These are phyloP conservation scores for Talaromyces sp. DNA, from an alignment of 2,329 filamentous ascomycete species.

Conservation along the genomic window DNA sequence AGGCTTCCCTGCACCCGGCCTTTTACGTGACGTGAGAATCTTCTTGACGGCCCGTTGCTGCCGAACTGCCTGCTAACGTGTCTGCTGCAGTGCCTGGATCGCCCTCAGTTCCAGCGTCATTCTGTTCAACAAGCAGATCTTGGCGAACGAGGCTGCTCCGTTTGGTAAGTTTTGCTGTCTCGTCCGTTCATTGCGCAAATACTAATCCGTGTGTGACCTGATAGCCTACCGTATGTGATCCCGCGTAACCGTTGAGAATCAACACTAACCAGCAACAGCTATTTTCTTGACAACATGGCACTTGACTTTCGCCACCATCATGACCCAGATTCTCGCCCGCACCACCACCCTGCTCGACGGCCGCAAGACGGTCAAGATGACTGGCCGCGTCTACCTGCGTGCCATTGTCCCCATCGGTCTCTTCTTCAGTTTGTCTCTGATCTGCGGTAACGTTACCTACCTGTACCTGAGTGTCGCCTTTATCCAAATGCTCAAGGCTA, in stretches of 20 bases:
- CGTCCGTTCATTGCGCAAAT: constrained; percentile 3
- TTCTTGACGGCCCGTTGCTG: neutral
- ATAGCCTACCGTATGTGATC: constrained; percentile 44
- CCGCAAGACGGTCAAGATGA: constrained; percentile 96
- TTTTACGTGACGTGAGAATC: constrained; percentile 67
- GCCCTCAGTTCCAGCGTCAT: constrained; percentile 89
- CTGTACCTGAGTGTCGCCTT: constrained; percentile 93
- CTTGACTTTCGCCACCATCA: constrained; percentile 83
- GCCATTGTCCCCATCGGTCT: constrained; percentile 92
- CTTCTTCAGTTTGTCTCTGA: constrained; percentile 93
- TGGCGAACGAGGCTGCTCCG: constrained; percentile 63
- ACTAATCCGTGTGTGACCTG: constrained; percentile 4
- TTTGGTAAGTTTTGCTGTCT: constrained; percentile 60
- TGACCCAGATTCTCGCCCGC: constrained; percentile 89
- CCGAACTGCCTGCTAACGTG: neutral
- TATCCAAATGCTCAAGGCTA: constrained; percentile 99
- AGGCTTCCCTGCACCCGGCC: constrained; percentile 68
- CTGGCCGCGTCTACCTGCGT: constrained; percentile 82
- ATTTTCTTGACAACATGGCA: constrained; percentile 91
- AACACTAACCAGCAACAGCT: constrained; percentile 24
- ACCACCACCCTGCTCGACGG: constrained; percentile 88
- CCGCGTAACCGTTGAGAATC: neutral
- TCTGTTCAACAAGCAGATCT: constrained; percentile 98
- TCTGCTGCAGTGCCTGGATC: constrained; percentile 72
- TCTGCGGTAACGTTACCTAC: constrained; percentile 94